Evolutionary conservation across 352 stramenopile species (phyloP), one percentile per base, ranked within the genome.

Genomic region (Globisporangium okanoganense): DNA sequence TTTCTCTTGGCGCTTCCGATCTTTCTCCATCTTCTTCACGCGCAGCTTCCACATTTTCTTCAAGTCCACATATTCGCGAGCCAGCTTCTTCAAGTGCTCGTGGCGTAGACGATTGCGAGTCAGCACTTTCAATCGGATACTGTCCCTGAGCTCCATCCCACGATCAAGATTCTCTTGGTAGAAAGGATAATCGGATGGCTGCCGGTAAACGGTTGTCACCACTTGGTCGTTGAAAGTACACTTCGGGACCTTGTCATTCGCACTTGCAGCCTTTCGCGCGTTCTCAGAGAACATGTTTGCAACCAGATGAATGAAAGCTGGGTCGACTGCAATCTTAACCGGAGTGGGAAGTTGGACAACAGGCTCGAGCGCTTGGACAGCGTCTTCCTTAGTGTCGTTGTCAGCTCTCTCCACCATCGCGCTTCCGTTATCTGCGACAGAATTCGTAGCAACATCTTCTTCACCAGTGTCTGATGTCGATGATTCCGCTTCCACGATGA

Each of bases 21-120:
- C 87, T 58, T 95, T 95, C 60, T 95, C 87, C 52, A 95, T 76
- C 57, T 79, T 89, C 62, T 94, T 95, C 31, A 95, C 83, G 24
- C 83, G 81, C n/a, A 78, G 43, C 56, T 92, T 91, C 87, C 87
- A 95, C 18, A 72, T 60, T 56, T 88, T 90, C 47, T 94, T 91
- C 43, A 94, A 57, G 14, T 93, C 79, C 6, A 94, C 63, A 43
- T 92, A 95, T 25, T 95, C 87, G 18, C 79, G 72, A 6, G 87
- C 85, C 5, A 94, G 70, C 33, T 73, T 79, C 27, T 87, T 87
- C 54, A 92, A 63, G 35, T 85, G 73, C 24, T 90, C 78, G 58
- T 91, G 65, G n/a, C 83, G 81, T 50, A 68, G 36, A 40, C 76
- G 75, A 65, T 95, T 94, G 18, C 84, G 73, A 48, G 57, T 73